A percentile compares a stretch with the other conserved stretches of the same genome.
Evolutionary conservation across 2,329 filamentous ascomycete genomes (phyloP).

Genomic region (Cladosporium velox): DNA sequence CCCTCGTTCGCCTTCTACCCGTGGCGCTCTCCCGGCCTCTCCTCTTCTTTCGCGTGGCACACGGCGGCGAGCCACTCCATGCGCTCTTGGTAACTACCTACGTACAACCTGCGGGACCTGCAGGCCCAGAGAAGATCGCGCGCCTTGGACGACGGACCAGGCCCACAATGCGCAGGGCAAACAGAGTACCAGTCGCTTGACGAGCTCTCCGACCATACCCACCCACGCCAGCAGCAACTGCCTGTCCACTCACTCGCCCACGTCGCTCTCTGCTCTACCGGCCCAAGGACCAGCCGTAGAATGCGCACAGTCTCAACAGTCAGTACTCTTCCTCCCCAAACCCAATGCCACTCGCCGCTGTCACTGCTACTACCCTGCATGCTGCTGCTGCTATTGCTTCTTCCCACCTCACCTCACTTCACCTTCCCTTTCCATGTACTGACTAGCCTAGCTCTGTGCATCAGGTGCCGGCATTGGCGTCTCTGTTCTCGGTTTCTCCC

Average conservation of each 20-base stretch:
- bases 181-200: constrained; percentile 12
- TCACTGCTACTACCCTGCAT: constrained; percentile 3
- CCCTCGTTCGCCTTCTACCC: background rate
- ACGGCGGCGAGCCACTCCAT: constrained; percentile 9
- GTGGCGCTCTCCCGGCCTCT: constrained; percentile 3
- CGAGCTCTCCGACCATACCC: constrained; percentile 3
- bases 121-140: constrained; percentile 18
- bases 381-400: background rate
- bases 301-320: constrained; percentile 28
- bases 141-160: constrained; percentile 17
- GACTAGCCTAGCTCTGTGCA: constrained; percentile 57
- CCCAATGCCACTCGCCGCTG: background rate
- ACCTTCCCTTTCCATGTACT: constrained; percentile 1
- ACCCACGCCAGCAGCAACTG: background rate
- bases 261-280: background rate
- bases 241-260: background rate
- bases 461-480: constrained; percentile 62
- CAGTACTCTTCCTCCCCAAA: background rate
- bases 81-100: background rate
- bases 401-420: background rate
- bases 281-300: constrained; percentile 19
- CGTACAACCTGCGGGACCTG: background rate
- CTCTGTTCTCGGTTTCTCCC: constrained; percentile 55
- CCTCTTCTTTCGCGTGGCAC: constrained; percentile 6
- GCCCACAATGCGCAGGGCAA: constrained; percentile 21